phyloP scores from a whole-genome alignment of 441 rosid genomes.

The Daphne laureola region DNA sequence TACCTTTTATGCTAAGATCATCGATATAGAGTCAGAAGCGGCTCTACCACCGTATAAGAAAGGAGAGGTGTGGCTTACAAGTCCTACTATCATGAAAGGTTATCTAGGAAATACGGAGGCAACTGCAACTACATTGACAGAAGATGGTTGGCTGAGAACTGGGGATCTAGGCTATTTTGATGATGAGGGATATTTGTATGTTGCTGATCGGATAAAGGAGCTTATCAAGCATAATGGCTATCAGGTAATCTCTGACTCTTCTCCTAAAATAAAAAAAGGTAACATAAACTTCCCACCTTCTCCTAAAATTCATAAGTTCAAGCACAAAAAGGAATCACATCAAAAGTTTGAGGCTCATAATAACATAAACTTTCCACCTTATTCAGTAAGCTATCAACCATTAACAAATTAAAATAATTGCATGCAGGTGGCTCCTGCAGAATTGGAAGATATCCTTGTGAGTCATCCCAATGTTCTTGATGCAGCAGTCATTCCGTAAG shows the following conservation, averaged over 20 bases:
- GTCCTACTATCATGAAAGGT: slow-evolving; percentile 48
- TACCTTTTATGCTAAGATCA: slow-evolving; percentile 34
- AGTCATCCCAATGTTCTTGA: slow-evolving; percentile 46
- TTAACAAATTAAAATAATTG: no score
- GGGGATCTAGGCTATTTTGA: slow-evolving; percentile 62
- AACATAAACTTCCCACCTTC: no score
- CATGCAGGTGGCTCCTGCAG: slow-evolving; percentile 65
- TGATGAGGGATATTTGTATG: slow-evolving; percentile 44
- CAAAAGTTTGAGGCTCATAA: no score
- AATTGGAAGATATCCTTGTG: slow-evolving; percentile 52
- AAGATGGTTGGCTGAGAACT: slow-evolving; percentile 56
- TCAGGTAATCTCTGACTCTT: slow-evolving; percentile 28
- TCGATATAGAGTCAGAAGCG: slow-evolving; percentile 35
- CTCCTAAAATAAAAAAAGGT: no score
- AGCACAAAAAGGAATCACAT: no score
- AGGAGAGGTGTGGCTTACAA: slow-evolving; percentile 54
- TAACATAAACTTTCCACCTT: no score
- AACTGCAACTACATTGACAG: slow-evolving; percentile 30
- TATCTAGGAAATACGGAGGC: slow-evolving; percentile 44
- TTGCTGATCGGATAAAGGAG: slow-evolving; percentile 62
- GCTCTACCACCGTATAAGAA: slow-evolving; percentile 27
- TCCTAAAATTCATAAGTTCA: no score
- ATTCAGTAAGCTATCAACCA: no score
- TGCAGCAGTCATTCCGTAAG: slow-evolving; percentile 62
- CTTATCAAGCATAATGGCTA: slow-evolving; percentile 67